Evolutionary conservation across 805 yeast genomes (phyloP).

Genomic region (Yarrowia hollandica): DNA sequence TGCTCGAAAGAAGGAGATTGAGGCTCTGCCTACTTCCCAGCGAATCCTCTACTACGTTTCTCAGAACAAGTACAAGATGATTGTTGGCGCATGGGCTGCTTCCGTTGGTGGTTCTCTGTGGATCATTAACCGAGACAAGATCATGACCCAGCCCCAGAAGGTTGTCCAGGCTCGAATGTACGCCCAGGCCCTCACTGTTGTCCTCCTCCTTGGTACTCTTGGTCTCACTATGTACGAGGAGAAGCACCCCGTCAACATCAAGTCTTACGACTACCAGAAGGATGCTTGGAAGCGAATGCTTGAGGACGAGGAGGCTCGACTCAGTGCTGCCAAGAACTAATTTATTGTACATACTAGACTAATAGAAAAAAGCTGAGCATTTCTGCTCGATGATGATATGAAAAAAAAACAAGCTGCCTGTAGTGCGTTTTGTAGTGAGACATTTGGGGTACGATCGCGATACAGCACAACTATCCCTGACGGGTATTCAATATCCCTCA

Average conservation of each 20-base stretch:
- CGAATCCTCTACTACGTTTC: constrained; percentile 52
- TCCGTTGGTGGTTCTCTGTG: constrained; percentile 80
- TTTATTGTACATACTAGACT: constrained; percentile 28
- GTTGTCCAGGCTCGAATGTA: constrained; percentile 88
- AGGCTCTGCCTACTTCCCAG: constrained; percentile 50
- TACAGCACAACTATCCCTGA: background rate
- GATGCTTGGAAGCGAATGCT: constrained; percentile 53
- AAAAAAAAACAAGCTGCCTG: background rate
- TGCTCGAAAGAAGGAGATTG: constrained; percentile 50
- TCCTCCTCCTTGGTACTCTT: constrained; percentile 65
- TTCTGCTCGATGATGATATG: background rate
- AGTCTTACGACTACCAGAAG: constrained; percentile 25
- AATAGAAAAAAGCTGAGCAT: constrained; percentile 5
- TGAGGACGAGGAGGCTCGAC: constrained; percentile 46
- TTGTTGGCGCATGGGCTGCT: constrained; percentile 76
- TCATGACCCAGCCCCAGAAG: constrained; percentile 75
- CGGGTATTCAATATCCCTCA: background rate
- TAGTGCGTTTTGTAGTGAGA: too few species aligned
- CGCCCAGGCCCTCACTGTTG: constrained; percentile 80
- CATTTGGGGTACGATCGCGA: too few species aligned
- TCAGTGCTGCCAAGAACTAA: constrained; percentile 12
- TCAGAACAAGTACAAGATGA: constrained; percentile 60
- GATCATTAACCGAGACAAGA: constrained; percentile 66
- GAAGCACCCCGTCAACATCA: constrained; percentile 25
- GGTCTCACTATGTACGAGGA: constrained; percentile 44